Percentiles rank a stretch among this genome's conserved stretches.
Evolutionary conservation across 2,329 filamentous ascomycete genomes (phyloP).

Genomic region (Clonostachys byssicola): DNA sequence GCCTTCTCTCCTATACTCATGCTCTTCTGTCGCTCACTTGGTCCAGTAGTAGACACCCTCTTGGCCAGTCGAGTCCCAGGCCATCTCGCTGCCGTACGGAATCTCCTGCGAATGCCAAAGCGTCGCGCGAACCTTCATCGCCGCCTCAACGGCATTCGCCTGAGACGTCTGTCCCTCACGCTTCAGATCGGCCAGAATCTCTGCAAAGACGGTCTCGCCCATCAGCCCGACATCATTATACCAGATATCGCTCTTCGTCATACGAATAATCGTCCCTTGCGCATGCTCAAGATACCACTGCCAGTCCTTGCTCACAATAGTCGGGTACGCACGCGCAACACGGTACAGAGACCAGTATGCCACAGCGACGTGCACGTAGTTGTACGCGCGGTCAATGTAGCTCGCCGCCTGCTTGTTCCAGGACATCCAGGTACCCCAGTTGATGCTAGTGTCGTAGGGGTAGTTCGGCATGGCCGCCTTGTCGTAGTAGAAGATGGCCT

Average conservation of each 20-base stretch:
- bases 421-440: conserved; percentile 46
- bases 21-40: conserved; percentile 22
- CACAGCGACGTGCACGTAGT: conserved; percentile 53
- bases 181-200: conserved; percentile 44
- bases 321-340: conserved; percentile 42
- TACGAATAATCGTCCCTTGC: conserved; percentile 40
- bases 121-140: conserved; percentile 43
- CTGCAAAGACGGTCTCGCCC: conserved; percentile 55
- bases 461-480: conserved; percentile 35
- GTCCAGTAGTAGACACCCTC: conserved; percentile 59
- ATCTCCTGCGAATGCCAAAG: conserved; percentile 45
- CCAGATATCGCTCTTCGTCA: conserved; percentile 27
- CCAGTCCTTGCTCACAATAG: conserved; percentile 35
- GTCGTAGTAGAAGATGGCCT: conserved; percentile 55
- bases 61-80: conserved; percentile 59
- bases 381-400: conserved; percentile 45
- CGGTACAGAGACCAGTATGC: conserved; percentile 56
- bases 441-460: conserved; percentile 31
- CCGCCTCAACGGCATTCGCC: conserved; percentile 30
- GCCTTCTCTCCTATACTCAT: background rate
- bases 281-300: conserved; percentile 53
- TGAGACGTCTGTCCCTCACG: conserved; percentile 36
- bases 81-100: conserved; percentile 57
- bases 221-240: conserved; percentile 48
- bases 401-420: conserved; percentile 44